Percentiles rank a stretch among this genome's conserved stretches.
Evolutionary conservation across 2,329 filamentous ascomycete genomes (phyloP).

Genomic region (Colletotrichum sp.): DNA sequence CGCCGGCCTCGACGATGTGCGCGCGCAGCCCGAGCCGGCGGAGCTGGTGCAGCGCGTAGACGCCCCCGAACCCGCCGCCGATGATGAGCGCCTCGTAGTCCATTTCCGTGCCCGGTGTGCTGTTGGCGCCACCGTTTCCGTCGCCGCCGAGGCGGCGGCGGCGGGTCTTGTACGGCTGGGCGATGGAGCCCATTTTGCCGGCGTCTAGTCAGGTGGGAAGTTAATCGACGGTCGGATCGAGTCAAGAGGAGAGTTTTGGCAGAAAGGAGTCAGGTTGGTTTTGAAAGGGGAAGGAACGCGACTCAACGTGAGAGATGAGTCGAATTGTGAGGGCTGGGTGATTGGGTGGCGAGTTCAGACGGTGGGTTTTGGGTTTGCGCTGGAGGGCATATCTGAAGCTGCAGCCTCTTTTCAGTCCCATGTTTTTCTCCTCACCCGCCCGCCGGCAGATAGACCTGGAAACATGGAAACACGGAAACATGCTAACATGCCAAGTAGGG

Average conservation of each 20-base stretch:
- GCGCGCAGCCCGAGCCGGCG: slow-evolving; percentile 39
- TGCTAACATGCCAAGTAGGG: background rate
- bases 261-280: background rate
- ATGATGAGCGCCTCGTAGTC: slow-evolving; percentile 26
- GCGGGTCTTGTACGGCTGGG: background rate
- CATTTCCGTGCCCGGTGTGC: background rate
- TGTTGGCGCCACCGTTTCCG: background rate
- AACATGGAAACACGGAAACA: background rate
- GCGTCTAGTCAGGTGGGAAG: background rate
- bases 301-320: background rate
- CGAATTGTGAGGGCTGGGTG: background rate
- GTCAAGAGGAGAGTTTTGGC: background rate
- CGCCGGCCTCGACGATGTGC: too few species aligned
- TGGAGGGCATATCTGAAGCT: background rate
- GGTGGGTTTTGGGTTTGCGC: background rate
- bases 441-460: background rate
- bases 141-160: background rate
- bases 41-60: slow-evolving; percentile 37
- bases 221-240: background rate
- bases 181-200: background rate
- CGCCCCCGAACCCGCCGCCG: slow-evolving; percentile 30
- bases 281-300: background rate
- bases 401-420: background rate
- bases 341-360: background rate
- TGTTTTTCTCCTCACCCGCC: background rate